These are phyloP conservation scores for Medicago ruthenica DNA, from an alignment of 306 rosid genomes.

Conservation along the genomic window DNA sequence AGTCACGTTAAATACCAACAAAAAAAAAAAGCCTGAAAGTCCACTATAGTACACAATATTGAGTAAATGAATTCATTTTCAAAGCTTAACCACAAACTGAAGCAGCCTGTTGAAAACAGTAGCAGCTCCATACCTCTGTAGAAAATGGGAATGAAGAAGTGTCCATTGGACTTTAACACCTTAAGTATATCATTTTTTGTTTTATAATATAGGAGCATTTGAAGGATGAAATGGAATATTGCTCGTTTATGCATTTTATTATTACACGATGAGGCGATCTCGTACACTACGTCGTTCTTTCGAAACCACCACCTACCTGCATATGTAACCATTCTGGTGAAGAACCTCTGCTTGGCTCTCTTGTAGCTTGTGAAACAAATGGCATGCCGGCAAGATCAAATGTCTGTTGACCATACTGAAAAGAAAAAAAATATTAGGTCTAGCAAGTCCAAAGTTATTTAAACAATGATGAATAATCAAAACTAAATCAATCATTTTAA, in stretches of 20 bases:
- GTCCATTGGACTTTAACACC: slow-evolving; percentile 51
- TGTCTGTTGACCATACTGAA: slow-evolving; percentile 74
- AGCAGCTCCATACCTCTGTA: slow-evolving; percentile 57
- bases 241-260: slow-evolving; percentile 52
- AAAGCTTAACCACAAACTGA: slow-evolving; percentile 51
- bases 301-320: slow-evolving; percentile 92
- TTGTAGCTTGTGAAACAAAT: slow-evolving; percentile 65
- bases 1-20: slow-evolving; percentile 50
- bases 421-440: slow-evolving; percentile 41
- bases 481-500: slow-evolving; percentile 21
- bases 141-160: slow-evolving; percentile 47
- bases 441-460: slow-evolving; percentile 31
- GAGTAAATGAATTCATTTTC: slow-evolving; percentile 61
- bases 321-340: slow-evolving; percentile 96
- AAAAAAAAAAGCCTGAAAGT: slow-evolving; percentile 50
- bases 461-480: slow-evolving; percentile 28
- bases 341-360: slow-evolving; percentile 77
- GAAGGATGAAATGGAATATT: slow-evolving; percentile 34
- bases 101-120: slow-evolving; percentile 46
- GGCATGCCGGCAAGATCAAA: slow-evolving; percentile 64
- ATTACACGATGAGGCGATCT: slow-evolving; percentile 48
- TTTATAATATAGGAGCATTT: slow-evolving; percentile 41
- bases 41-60: slow-evolving; percentile 52
- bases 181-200: slow-evolving; percentile 50
- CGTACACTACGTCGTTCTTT: slow-evolving; percentile 66